Base-by-base conservation (phyloP, 495 filamentous ascomycete genomes). In the Talaromyces stipitatus region DNA sequence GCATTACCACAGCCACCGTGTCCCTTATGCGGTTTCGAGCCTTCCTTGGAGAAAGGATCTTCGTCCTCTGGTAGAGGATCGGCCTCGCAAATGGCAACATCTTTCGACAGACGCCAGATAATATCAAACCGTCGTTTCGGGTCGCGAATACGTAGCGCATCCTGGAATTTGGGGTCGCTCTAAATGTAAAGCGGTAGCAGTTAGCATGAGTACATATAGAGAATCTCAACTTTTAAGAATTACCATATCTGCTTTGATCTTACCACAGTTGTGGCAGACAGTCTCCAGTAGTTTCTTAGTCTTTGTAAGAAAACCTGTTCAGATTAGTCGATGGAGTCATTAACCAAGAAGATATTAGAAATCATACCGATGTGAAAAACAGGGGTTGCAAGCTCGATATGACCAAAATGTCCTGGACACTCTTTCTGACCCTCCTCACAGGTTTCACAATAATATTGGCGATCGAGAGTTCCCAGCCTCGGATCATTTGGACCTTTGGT, bases 271-370 rank as follows among this genome's bases (percentile, higher is more conserved):
- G 74, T 94, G 92, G 80, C 94, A 99, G 66, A 97, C 92, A 29
- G 88, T 91, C 80, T 99, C 94, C 61, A 99, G 79, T 57, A 99
- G 78, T 78, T 96, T 97, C 82, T 99, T 97, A 65, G 92, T 90
- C 74, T 97, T 96, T 61, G 87, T 91, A 72, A 99, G 85, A 72
- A 96, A 98, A 60, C 94, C 86, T 88, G 62, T 10, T 57, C 12
- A 38, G 12, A 57, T 68, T 80, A 58, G 79, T 41, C 18, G 32
- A 18, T 41, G 36, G 16, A 6, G 28, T n/a, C n/a, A 71, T 57
- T 57, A 24, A 38, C 23, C 29, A 36, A 2, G 45, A 28, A 48
- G 48, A 50, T 27, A 57, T 68, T 2, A 11, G 20, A 72, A 60
- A 82, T 79, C 89, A 63, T 90, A 90, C 75, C 75, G 41, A 78